Evolutionary conservation across 2,329 filamentous ascomycete species (phyloP).

Genomic region (Talaromyces sp.): DNA sequence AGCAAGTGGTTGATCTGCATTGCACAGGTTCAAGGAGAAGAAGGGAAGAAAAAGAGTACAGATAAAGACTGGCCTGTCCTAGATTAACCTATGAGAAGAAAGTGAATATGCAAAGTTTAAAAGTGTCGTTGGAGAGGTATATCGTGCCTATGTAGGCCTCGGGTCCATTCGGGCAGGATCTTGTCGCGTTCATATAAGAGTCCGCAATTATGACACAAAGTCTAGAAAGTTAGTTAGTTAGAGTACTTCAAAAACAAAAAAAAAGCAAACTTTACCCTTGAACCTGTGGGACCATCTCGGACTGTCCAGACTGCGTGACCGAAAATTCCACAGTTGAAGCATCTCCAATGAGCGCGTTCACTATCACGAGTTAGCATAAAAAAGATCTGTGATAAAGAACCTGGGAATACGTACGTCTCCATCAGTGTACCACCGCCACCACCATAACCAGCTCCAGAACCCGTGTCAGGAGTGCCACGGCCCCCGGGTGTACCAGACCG

Average conservation of each 20-base stretch:
- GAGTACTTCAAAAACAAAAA: conserved; percentile 7
- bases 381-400: neutral
- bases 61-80: neutral
- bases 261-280: conserved; percentile 61
- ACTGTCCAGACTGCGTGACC: conserved; percentile 93
- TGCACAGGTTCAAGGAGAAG: neutral
- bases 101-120: neutral
- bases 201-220: conserved; percentile 89
- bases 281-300: conserved; percentile 78
- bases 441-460: conserved; percentile 63
- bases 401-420: conserved; percentile 46
- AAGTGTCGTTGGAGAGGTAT: conserved; percentile 29
- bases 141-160: conserved; percentile 58
- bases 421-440: conserved; percentile 60
- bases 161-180: conserved; percentile 71
- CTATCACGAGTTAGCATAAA: conserved; percentile 24
- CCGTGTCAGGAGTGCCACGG: conserved; percentile 70
- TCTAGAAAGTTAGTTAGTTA: conserved; percentile 43
- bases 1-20: neutral
- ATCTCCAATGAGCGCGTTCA: conserved; percentile 81
- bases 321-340: conserved; percentile 80
- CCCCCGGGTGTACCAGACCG: conserved; percentile 62
- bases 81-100: neutral
- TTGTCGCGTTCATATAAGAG: conserved; percentile 83
- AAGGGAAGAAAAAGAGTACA: neutral